Percentiles rank a stretch among this genome's conserved stretches.
These are phyloP conservation scores for Persicaria maculosa DNA, from an alignment of 148 eudicot species.

Conservation along the genomic window DNA sequence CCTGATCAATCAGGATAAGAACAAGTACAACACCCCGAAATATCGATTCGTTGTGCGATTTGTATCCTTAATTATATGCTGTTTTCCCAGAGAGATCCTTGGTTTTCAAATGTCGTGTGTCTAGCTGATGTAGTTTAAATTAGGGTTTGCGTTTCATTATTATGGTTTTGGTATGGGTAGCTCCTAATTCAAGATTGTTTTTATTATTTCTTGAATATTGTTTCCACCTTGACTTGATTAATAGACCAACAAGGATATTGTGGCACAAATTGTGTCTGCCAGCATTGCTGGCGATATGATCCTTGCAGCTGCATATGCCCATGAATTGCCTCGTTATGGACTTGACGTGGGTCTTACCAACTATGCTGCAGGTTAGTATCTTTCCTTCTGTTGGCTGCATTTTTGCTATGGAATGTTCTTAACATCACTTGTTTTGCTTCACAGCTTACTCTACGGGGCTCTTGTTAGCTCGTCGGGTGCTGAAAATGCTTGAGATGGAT, in stretches of 20 bases:
- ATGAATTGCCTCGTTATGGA: constrained; percentile 70
- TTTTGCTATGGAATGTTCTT: not conserved
- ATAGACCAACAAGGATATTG: constrained; percentile 69
- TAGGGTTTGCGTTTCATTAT: not conserved
- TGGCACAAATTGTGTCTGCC: constrained; percentile 59
- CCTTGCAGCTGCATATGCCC: constrained; percentile 70
- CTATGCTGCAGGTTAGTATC: constrained; percentile 56
- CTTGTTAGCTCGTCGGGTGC: constrained; percentile 61
- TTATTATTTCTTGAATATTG: not conserved
- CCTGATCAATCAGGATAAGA: constrained; percentile 64
- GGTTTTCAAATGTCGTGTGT: not conserved
- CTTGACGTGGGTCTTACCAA: constrained; percentile 71
- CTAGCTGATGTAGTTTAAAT: not conserved
- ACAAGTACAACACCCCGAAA: constrained; percentile 13
- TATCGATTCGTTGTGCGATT: constrained; percentile 73
- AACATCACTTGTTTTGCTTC: not conserved
- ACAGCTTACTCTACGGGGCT: constrained; percentile 80
- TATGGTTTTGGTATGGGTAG: not conserved
- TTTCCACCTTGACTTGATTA: constrained; percentile 24
- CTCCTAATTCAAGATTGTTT: not conserved
- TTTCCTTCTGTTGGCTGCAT: not conserved
- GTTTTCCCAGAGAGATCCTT: not conserved
- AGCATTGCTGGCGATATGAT: constrained; percentile 66
- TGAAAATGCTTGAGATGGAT: constrained; percentile 66
- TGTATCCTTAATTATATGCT: constrained; percentile 28